These are phyloP conservation scores for Geotrichum carabidarum DNA, from an alignment of 1,139 yeast genomes.

Conservation along the genomic window DNA sequence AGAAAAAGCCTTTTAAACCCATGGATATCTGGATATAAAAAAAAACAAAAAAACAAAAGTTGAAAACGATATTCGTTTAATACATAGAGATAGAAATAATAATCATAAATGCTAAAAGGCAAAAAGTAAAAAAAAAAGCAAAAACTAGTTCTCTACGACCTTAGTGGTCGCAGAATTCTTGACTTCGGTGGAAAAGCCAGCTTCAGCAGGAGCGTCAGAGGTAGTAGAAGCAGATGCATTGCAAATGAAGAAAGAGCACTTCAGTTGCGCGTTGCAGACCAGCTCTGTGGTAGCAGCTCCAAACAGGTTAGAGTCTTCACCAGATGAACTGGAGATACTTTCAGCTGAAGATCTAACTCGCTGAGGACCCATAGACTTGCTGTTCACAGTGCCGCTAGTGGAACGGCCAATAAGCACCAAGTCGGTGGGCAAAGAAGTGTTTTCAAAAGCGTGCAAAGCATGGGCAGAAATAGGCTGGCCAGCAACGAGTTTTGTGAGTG, in stretches of 20 bases:
- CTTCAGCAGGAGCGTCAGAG: too few species aligned
- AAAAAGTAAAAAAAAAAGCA: too few species aligned
- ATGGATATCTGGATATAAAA: too few species aligned
- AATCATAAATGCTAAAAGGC: too few species aligned
- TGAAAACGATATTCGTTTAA: too few species aligned
- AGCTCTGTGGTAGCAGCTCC: conserved; percentile 12
- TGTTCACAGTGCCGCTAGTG: background rate
- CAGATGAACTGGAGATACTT: background rate
- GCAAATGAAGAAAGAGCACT: conserved; percentile 12
- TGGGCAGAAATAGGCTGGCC: background rate
- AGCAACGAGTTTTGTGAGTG: conserved; percentile 36
- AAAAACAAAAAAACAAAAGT: too few species aligned
- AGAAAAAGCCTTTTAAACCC: too few species aligned
- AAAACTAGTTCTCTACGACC: too few species aligned
- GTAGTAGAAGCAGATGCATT: conserved; percentile 15
- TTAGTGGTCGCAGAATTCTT: too few species aligned
- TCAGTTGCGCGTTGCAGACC: conserved; percentile 1
- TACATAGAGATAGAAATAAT: too few species aligned
- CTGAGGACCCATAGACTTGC: background rate
- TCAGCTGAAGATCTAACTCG: background rate
- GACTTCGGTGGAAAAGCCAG: too few species aligned
- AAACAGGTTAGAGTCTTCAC: background rate
- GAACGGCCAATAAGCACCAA: conserved; percentile 17
- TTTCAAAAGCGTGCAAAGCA: conserved; percentile 5
- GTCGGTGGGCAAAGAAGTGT: conserved; percentile 6